Percentiles rank a stretch among this genome's conserved stretches.
Evolutionary conservation across 495 filamentous ascomycete genomes (phyloP).

Genomic region (Podospora anserina): DNA sequence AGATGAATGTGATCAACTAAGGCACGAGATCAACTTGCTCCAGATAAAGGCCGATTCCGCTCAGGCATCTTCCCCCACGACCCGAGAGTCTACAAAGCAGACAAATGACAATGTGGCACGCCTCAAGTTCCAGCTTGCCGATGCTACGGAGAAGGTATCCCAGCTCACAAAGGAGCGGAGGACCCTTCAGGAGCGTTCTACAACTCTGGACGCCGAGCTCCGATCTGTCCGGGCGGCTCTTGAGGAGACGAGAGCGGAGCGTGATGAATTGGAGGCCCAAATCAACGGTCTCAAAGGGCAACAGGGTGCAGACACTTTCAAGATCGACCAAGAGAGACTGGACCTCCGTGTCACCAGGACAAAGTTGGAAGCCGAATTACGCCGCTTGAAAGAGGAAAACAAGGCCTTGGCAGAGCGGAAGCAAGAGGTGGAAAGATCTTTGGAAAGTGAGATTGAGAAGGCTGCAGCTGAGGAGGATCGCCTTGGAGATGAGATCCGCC

Average conservation of each 20-base stretch:
- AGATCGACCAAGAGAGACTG: conserved; percentile 59
- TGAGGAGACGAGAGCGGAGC: conserved; percentile 57
- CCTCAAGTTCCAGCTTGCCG: conserved; percentile 34
- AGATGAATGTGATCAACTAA: conserved; percentile 50
- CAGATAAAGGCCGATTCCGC: conserved; percentile 21
- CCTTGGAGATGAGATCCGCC: conserved; percentile 56
- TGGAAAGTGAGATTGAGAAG: conserved; percentile 55
- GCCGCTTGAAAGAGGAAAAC: conserved; percentile 57
- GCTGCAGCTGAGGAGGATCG: conserved; percentile 56
- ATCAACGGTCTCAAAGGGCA: conserved; percentile 46
- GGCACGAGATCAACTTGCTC: conserved; percentile 44
- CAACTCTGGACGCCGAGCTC: conserved; percentile 58
- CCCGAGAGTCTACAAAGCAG: conserved; percentile 29
- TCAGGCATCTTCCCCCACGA: conserved; percentile 21
- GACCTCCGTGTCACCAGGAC: conserved; percentile 59
- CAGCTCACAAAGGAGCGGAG: conserved; percentile 56
- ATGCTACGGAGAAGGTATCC: conserved; percentile 33
- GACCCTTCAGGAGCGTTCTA: conserved; percentile 59
- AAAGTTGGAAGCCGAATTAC: conserved; percentile 58
- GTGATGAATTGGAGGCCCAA: conserved; percentile 61
- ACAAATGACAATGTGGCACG: conserved; percentile 29
- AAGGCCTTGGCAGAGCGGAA: conserved; percentile 48
- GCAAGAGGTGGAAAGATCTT: conserved; percentile 52
- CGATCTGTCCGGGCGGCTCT: conserved; percentile 53
- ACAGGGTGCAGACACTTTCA: conserved; percentile 52